These are phyloP conservation scores for Metschnikowia peoriensis DNA, from an alignment of 805 yeast genomes.

Conservation along the genomic window DNA sequence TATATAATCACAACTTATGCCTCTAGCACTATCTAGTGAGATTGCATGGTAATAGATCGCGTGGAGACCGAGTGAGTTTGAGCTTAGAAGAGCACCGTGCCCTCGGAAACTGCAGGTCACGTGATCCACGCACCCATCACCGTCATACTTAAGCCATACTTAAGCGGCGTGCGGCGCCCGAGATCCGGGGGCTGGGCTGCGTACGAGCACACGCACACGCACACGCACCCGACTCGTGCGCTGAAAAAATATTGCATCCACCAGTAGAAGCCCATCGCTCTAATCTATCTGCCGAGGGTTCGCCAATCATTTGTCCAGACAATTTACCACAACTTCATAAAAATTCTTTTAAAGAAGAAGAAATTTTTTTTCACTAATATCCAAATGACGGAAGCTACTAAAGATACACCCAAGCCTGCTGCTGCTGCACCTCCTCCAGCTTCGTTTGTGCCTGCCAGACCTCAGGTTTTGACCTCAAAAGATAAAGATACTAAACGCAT, in stretches of 20 bases:
- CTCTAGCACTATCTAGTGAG: too few species aligned
- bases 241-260: not conserved
- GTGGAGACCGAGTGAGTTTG: too few species aligned
- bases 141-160: too few species aligned
- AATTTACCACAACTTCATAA: too few species aligned
- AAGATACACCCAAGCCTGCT: not conserved
- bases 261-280: not conserved
- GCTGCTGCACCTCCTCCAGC: conserved; percentile 38
- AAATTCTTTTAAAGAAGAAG: too few species aligned
- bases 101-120: too few species aligned
- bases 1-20: too few species aligned
- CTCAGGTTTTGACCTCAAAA: conserved; percentile 72
- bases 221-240: not conserved
- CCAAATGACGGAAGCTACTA: not conserved
- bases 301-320: not conserved
- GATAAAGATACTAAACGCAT: conserved; percentile 86
- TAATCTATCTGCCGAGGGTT: not conserved
- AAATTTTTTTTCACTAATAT: not conserved
- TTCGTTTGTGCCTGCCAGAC: conserved; percentile 83
- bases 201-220: not conserved
- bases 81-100: too few species aligned
- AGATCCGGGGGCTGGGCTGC: not conserved
- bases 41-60: too few species aligned
- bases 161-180: not conserved
- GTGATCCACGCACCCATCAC: too few species aligned